Conservation (phyloP, 371 early-diverging fungal species). For the Rhizomucor pusillus region DNA sequence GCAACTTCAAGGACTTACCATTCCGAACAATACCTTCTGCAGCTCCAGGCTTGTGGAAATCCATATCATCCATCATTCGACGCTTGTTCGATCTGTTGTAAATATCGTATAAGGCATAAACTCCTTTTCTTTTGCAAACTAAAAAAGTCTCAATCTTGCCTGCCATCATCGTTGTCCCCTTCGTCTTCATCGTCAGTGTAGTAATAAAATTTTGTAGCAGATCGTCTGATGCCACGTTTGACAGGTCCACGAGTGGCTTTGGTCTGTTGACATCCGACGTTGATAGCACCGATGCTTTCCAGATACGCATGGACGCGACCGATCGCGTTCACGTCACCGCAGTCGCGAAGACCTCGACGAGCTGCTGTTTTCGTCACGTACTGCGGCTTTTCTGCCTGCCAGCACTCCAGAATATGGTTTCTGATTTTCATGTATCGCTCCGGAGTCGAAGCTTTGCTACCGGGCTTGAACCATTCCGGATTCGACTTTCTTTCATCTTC, state of each 20-base stretch:
- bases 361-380: slow-evolving; percentile 74
- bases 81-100: slow-evolving; percentile 8
- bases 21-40: too few relatives aligned
- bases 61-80: not conserved
- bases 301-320: slow-evolving; percentile 84
- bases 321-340: slow-evolving; percentile 92
- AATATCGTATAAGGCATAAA: too few relatives aligned
- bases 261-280: slow-evolving; percentile 38
- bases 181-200: slow-evolving; percentile 3
- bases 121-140: not conserved
- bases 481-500: slow-evolving; percentile 65
- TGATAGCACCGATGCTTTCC: slow-evolving; percentile 76
- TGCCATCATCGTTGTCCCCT: not conserved
- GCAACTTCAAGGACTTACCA: too few relatives aligned
- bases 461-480: slow-evolving; percentile 72
- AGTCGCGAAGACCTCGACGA: slow-evolving; percentile 47
- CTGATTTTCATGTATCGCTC: slow-evolving; percentile 83
- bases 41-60: too few relatives aligned
- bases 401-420: slow-evolving; percentile 78
- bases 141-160: not conserved
- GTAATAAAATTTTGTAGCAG: not conserved
- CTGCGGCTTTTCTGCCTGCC: slow-evolving; percentile 63
- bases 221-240: not conserved
- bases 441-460: slow-evolving; percentile 76
- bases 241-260: slow-evolving; percentile 1